Evolutionary conservation across 352 stramenopile species (phyloP).

Genomic region (Phytophthora uliginosa): DNA sequence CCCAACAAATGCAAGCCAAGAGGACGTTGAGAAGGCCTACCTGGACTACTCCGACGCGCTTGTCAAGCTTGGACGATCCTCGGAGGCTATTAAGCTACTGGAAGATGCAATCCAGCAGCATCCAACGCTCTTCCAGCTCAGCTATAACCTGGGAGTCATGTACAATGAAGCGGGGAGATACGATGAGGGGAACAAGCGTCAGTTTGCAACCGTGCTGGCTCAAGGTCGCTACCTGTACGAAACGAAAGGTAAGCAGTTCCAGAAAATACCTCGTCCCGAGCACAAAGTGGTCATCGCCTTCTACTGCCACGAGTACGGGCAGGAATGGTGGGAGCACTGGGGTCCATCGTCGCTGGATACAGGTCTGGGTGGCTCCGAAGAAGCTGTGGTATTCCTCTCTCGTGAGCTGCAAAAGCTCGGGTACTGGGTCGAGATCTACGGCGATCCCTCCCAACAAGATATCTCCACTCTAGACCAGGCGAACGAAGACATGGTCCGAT

Average conservation of each 20-base stretch:
- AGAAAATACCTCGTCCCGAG: conserved; percentile 40
- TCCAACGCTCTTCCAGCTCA: conserved; percentile 45
- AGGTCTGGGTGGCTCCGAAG: conserved; percentile 92
- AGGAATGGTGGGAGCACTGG: conserved; percentile 93
- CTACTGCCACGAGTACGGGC: conserved; percentile 94
- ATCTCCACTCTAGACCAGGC: conserved; percentile 29
- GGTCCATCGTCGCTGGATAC: conserved; percentile 74
- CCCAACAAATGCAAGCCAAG: conserved; percentile 1
- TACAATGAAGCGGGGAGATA: conserved; percentile 41
- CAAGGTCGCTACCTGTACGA: conserved; percentile 47
- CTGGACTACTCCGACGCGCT: conserved; percentile 59
- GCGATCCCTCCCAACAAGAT: conserved; percentile 65
- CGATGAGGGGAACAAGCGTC: conserved; percentile 34
- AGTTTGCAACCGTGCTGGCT: conserved; percentile 43
- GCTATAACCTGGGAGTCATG: conserved; percentile 70
- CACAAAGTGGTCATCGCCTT: conserved; percentile 68
- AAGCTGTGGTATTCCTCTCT: conserved; percentile 92
- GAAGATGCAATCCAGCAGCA: conserved; percentile 29
- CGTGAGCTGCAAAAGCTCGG: conserved; percentile 80
- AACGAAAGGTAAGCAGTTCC: conserved; percentile 32
- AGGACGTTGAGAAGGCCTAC: conserved; percentile 45
- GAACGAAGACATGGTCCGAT: conserved; percentile 56
- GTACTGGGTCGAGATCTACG: conserved; percentile 92
- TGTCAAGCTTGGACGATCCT: conserved; percentile 14
- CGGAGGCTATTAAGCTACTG: conserved; percentile 51